A percentile compares a stretch with the other conserved stretches of the same genome.
These are phyloP conservation scores for Blastobotrys ciferrii DNA, from an alignment of 1,139 yeast genomes.

Conservation along the genomic window DNA sequence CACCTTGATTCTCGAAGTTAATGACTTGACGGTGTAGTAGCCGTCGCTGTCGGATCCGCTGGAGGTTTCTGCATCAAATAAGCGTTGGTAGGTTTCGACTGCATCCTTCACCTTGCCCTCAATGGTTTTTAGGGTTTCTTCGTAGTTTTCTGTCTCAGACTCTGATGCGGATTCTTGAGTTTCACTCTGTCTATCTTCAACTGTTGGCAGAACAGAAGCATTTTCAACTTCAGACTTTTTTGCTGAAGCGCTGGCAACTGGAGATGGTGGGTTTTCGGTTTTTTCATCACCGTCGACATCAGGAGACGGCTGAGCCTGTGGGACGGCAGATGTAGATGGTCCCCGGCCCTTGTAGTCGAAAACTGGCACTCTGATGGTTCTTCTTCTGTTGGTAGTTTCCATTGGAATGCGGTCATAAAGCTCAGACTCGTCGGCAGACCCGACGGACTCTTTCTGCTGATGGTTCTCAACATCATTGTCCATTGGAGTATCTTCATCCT, in stretches of 20 bases:
- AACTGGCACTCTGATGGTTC: neutral
- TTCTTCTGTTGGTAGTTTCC: neutral
- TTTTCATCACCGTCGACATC: too few relatives aligned
- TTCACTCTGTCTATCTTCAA: neutral
- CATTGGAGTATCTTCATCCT: neutral
- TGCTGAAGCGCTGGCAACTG: too few relatives aligned
- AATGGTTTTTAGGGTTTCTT: slow-evolving; percentile 12
- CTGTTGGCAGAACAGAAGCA: neutral
- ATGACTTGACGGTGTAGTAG: slow-evolving; percentile 15
- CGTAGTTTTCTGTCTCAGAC: neutral
- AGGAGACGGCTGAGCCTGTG: too few relatives aligned
- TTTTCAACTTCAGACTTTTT: too few relatives aligned
- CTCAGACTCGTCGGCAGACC: neutral
- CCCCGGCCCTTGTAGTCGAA: too few relatives aligned
- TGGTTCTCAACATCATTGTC: neutral
- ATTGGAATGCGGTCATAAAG: neutral
- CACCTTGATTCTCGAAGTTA: slow-evolving; percentile 27
- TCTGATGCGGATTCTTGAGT: neutral
- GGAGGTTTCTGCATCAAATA: slow-evolving; percentile 21
- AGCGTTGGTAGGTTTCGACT: slow-evolving; percentile 25
- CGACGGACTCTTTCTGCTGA: too few relatives aligned
- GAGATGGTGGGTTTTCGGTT: too few relatives aligned
- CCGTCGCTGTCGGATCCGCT: slow-evolving; percentile 18
- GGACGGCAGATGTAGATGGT: too few relatives aligned
- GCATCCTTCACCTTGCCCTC: slow-evolving; percentile 22